These are phyloP conservation scores for Solanum tarijense DNA, from an alignment of 257 asterid genomes.

Conservation along the genomic window DNA sequence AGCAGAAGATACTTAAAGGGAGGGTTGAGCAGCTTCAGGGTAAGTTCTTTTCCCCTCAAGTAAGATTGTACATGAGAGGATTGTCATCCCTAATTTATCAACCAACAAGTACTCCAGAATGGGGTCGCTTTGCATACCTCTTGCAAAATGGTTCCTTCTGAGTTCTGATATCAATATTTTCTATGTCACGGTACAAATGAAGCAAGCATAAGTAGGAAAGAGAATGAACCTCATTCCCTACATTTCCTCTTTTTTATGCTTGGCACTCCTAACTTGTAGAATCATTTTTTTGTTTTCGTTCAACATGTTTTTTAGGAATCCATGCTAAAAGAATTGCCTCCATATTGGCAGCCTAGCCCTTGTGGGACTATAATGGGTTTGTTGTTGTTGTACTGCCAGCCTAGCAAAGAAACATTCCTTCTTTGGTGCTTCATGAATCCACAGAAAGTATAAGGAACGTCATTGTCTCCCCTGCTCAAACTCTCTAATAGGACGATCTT, in stretches of 20 bases:
- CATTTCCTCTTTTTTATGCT: neutral
- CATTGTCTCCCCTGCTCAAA: neutral
- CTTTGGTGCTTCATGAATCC: neutral
- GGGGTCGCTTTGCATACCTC: neutral
- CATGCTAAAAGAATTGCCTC: neutral
- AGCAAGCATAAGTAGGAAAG: neutral
- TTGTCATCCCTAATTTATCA: neutral
- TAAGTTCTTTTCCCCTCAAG: conserved; percentile 14
- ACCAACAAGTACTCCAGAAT: neutral
- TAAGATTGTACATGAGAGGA: neutral
- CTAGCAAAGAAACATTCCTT: neutral
- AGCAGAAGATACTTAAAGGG: conserved; percentile 71
- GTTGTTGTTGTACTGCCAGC: neutral
- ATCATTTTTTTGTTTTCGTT: neutral
- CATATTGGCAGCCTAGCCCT: neutral
- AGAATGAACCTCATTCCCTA: neutral
- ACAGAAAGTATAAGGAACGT: neutral
- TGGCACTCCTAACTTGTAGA: neutral
- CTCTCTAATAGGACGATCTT: neutral
- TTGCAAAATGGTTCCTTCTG: neutral
- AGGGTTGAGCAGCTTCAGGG: conserved; percentile 80
- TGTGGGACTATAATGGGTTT: neutral
- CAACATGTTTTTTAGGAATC: neutral
- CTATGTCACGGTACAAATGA: neutral
- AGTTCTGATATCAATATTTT: neutral